Evolutionary conservation across 306 rosid species (phyloP), one percentile per base, ranked within the genome.

Genomic region (Cucurbita moschata): DNA sequence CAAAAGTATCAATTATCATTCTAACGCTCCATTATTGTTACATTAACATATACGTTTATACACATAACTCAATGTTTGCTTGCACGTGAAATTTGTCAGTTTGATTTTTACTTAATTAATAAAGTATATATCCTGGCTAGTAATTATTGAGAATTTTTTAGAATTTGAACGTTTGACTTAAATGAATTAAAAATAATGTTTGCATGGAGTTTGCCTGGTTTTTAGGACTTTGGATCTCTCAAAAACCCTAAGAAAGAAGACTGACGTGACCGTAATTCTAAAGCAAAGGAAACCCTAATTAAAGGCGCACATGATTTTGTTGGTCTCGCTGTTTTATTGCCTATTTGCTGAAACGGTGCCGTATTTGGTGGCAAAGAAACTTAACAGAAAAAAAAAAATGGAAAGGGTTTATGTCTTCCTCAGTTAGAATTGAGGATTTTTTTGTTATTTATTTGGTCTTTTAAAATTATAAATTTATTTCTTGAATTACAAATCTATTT

Each of bases 151-250:
- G n/a, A n/a, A n/a, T n/a, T n/a, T n/a, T n/a, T n/a, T n/a, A n/a
- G 35, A 30, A 30, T 30, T 30, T 30, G 35, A 30, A 30, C 35
- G 4, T 2, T 3, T 30, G 35, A 30, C 4, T 30, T 30, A 30
- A 30, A 30, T 30, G 35, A 30, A 30, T 30, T 30, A 46, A 49
- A 49, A 49, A 49, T 49, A 19, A 55, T 55, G 35, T 55, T 55
- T 54, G 11, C 59, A 18, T 8, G 11, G 26, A 54, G 26, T 7
- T 3, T 55, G 15, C 38, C 37, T 21, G 5, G 15, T 78, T 76
- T 63, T 67, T 73, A 71, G 64, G 65, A 60, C 81, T 79, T 40
- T 64, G 83, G 85, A 84, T 84, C 80, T 73, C 60, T 63, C 81
- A 77, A 83, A 53, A 71, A 47, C 39, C 65, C 65, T 59, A 30